These are phyloP conservation scores for Cladosporium sp. DNA, from an alignment of 2,329 filamentous ascomycete species.

Conservation along the genomic window DNA sequence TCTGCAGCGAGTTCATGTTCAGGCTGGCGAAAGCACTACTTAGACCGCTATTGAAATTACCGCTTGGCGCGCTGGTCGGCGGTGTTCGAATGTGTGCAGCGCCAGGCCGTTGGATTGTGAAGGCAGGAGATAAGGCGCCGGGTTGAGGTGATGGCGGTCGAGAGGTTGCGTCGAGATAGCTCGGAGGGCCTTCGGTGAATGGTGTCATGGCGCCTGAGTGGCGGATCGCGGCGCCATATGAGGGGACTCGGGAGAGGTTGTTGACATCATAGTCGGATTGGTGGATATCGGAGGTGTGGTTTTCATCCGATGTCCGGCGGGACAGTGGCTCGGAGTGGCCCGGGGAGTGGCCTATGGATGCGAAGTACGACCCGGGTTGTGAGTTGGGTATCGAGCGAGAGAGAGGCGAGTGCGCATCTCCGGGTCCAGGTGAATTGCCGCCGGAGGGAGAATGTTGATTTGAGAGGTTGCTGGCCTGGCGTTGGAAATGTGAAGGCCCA, in stretches of 20 bases:
- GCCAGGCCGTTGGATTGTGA: conserved; percentile 29
- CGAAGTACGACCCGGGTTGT: conserved; percentile 27
- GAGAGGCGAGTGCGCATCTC: conserved; percentile 27
- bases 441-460: conserved; percentile 31
- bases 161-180: conserved; percentile 48
- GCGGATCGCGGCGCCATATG: conserved; percentile 52
- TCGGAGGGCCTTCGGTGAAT: conserved; percentile 44
- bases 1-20: conserved; percentile 9
- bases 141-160: conserved; percentile 36
- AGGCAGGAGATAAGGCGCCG: background rate
- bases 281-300: conserved; percentile 20
- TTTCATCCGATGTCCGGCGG: conserved; percentile 36
- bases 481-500: conserved; percentile 34
- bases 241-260: conserved; percentile 50
- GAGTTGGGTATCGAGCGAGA: conserved; percentile 15
- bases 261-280: conserved; percentile 45
- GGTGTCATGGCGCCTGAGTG: conserved; percentile 45
- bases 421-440: conserved; percentile 33
- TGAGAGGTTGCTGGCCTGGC: conserved; percentile 25
- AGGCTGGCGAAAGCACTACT: conserved; percentile 2
- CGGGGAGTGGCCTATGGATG: conserved; percentile 26
- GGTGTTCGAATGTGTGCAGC: conserved; percentile 31
- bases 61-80: conserved; percentile 26
- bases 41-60: conserved; percentile 10
- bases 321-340: conserved; percentile 33